phyloP scores from a whole-genome alignment of 306 rosid species.

The Quercus variabilis region DNA sequence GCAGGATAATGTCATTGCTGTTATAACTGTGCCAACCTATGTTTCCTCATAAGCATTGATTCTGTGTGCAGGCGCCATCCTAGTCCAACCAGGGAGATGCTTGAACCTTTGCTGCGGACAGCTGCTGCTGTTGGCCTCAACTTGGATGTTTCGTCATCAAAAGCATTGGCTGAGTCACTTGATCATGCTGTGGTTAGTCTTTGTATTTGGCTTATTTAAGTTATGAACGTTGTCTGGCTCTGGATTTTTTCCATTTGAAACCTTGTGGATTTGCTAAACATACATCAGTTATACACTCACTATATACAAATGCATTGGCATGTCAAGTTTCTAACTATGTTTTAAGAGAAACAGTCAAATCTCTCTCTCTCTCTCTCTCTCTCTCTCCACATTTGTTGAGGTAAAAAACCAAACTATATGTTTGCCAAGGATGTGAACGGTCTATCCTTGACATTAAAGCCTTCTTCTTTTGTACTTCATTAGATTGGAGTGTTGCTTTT shows the following conservation, averaged over 20 bases:
- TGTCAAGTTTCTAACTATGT: neutral
- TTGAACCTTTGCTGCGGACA: conserved; percentile 84
- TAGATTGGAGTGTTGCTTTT: no score
- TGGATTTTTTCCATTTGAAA: conserved; percentile 4
- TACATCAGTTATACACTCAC: neutral
- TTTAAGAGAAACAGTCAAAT: neutral
- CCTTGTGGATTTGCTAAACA: neutral
- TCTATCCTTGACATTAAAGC: no score
- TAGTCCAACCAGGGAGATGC: conserved; percentile 87
- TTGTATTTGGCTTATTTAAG: neutral
- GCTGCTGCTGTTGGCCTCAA: conserved; percentile 86
- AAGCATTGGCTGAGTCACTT: conserved; percentile 95
- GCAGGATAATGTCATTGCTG: conserved; percentile 16
- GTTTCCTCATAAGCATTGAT: neutral
- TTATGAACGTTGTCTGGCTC: neutral
- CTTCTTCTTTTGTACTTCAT: no score
- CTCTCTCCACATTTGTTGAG: neutral
- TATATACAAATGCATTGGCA: neutral
- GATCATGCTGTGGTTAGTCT: conserved; percentile 81
- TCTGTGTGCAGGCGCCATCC: conserved; percentile 83
- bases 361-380: neutral
- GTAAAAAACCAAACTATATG: neutral
- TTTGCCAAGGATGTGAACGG: no score
- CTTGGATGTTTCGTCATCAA: conserved; percentile 89
- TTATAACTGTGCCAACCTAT: conserved; percentile 7